Conservation (phyloP, 768 basidiomycete genomes). For the Auriscalpium vulgare region DNA sequence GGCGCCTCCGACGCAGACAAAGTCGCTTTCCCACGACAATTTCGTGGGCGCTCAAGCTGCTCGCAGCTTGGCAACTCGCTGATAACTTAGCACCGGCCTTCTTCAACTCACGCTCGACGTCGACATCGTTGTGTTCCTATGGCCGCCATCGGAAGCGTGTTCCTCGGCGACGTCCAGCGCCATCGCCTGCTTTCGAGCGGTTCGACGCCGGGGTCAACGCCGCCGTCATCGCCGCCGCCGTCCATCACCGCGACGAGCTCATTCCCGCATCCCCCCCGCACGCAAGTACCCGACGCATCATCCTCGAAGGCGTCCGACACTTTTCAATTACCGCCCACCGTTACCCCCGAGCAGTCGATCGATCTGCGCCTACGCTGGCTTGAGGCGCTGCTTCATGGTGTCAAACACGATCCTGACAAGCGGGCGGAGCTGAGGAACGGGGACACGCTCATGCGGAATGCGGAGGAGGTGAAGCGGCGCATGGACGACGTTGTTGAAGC, state of each 20-base stretch:
- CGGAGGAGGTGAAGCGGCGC: constrained; percentile 51
- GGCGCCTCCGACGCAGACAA: no score
- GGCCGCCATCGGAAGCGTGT: constrained; percentile 67
- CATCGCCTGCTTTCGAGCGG: constrained; percentile 41
- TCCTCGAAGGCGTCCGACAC: constrained; percentile 3
- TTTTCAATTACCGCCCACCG: constrained; percentile 17
- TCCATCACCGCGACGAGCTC: constrained; percentile 16
- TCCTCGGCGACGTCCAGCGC: constrained; percentile 70
- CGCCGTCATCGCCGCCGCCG: constrained; percentile 37
- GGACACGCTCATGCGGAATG: constrained; percentile 49
- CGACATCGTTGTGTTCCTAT: constrained; percentile 18
- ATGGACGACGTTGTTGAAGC: constrained; percentile 51
- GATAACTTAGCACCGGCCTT: no score
- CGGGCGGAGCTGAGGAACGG: constrained; percentile 36
- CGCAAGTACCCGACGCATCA: no score
- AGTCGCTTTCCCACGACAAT: no score
- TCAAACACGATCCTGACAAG: constrained; percentile 40
- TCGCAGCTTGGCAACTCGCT: no score
- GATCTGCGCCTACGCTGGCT: constrained; percentile 75
- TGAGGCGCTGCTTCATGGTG: constrained; percentile 67
- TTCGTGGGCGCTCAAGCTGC: no score
- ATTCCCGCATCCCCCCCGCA: constrained; percentile 8
- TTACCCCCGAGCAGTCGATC: constrained; percentile 62
- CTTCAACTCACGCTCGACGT: no score
- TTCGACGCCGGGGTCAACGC: constrained; percentile 33